Conservation (phyloP, 1,284 basidiomycete genomes). For the Malassezia psittaci region DNA sequence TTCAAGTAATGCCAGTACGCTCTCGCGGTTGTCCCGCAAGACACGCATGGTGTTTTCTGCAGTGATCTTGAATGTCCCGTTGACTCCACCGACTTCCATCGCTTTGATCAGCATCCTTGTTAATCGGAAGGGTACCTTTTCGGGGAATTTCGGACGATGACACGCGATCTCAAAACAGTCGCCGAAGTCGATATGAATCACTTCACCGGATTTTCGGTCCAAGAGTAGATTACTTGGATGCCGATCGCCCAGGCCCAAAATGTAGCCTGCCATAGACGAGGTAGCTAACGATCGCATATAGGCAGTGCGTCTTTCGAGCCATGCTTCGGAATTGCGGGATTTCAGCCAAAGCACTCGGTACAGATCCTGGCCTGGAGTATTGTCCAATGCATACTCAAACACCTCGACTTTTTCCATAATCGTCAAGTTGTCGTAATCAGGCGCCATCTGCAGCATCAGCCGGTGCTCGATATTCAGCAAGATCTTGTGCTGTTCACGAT, state of each 20-base stretch:
- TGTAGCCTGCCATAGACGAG: slow-evolving; percentile 55
- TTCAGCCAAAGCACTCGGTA: slow-evolving; percentile 97
- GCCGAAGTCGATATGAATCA: slow-evolving; percentile 89
- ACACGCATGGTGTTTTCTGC: slow-evolving; percentile 98
- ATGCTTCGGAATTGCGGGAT: slow-evolving; percentile 87
- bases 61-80: slow-evolving; percentile 89
- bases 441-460: slow-evolving; percentile 97
- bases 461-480: slow-evolving; percentile 96
- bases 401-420: slow-evolving; percentile 97
- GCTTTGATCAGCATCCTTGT: slow-evolving; percentile 98
- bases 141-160: slow-evolving; percentile 85
- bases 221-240: slow-evolving; percentile 93
- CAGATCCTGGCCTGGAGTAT: slow-evolving; percentile 97
- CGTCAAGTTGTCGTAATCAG: slow-evolving; percentile 90
- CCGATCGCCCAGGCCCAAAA: slow-evolving; percentile 92
- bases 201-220: slow-evolving; percentile 83
- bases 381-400: slow-evolving; percentile 96
- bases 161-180: slow-evolving; percentile 51
- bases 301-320: slow-evolving; percentile 91
- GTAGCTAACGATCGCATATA: slow-evolving; percentile 84
- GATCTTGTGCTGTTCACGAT: slow-evolving; percentile 59
- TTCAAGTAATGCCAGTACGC: slow-evolving; percentile 91
- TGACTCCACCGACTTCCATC: slow-evolving; percentile 93
- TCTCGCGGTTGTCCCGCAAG: slow-evolving; percentile 90
- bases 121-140: slow-evolving; percentile 94